A percentile compares a stretch with the other conserved stretches of the same genome.
Evolutionary conservation across 345 rosid genomes (phyloP).

Genomic region (Angophora floribunda): DNA sequence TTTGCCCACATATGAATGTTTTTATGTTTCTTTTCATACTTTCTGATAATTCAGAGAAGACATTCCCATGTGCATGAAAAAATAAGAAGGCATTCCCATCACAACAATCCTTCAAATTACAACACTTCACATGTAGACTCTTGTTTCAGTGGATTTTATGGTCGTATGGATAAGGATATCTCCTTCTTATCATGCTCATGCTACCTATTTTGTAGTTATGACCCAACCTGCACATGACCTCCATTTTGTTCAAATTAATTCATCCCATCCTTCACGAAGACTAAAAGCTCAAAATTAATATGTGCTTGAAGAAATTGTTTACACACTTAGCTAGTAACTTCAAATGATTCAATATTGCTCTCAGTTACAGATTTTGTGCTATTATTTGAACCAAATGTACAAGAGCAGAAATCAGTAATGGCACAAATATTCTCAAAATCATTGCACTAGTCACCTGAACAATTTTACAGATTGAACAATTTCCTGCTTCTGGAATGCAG

Average conservation of each 20-base stretch:
- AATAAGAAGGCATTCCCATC: neutral
- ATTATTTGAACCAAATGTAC: neutral
- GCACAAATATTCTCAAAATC: neutral
- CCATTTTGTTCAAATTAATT: neutral
- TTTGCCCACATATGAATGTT: neutral
- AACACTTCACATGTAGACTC: neutral
- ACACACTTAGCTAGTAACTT: neutral
- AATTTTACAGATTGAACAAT: constrained; percentile 27
- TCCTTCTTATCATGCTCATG: neutral
- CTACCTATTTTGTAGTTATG: neutral
- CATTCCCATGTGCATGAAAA: neutral
- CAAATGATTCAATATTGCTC: neutral
- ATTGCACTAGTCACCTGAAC: constrained; percentile 38
- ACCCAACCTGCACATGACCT: neutral
- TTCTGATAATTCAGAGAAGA: neutral
- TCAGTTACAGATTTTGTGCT: neutral
- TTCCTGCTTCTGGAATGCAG: constrained; percentile 18
- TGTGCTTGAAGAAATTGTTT: neutral
- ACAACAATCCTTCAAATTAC: neutral
- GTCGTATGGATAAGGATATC: neutral
- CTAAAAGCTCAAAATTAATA: neutral
- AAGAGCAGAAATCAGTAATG: neutral
- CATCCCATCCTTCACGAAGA: neutral
- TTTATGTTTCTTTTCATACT: neutral
- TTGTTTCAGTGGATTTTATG: neutral